Percentiles rank a stretch among this genome's conserved stretches.
Conservation (phyloP, 2,329 filamentous ascomycete species). For the Aureobasidium sp. region DNA sequence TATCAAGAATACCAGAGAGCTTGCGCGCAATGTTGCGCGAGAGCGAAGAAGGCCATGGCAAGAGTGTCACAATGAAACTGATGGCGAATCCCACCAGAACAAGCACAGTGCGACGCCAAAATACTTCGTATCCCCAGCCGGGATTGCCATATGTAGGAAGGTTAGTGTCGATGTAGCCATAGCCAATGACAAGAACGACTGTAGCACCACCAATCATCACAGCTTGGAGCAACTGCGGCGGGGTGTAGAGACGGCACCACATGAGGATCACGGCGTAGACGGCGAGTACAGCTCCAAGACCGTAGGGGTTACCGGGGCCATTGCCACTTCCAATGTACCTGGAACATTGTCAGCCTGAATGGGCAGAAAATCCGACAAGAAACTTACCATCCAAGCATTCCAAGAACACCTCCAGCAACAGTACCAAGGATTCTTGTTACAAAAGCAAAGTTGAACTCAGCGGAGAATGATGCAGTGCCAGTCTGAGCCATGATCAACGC, state of each 20-base stretch:
- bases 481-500: slow-evolving; percentile 47
- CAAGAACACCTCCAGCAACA: slow-evolving; percentile 42
- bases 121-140: slow-evolving; percentile 14
- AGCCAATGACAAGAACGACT: slow-evolving; percentile 11
- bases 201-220: slow-evolving; percentile 14
- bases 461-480: slow-evolving; percentile 43
- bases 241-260: slow-evolving; percentile 31
- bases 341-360: not conserved
- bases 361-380: no score
- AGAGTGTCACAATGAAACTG: slow-evolving; percentile 10
- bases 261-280: slow-evolving; percentile 30
- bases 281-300: slow-evolving; percentile 39
- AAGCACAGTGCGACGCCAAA: slow-evolving; percentile 15
- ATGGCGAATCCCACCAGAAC: slow-evolving; percentile 12
- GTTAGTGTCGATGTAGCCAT: slow-evolving; percentile 16
- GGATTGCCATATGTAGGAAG: slow-evolving; percentile 14
- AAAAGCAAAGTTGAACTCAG: slow-evolving; percentile 45
- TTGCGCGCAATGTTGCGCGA: slow-evolving; percentile 35
- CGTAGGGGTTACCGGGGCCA: slow-evolving; percentile 45
- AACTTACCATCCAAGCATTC: slow-evolving; percentile 39
- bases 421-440: slow-evolving; percentile 39
- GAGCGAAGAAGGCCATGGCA: slow-evolving; percentile 14
- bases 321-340: slow-evolving; percentile 44
- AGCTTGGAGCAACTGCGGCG: not conserved
- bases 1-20: slow-evolving; percentile 39